Evolutionary conservation across 805 yeast species (phyloP), one percentile per base, ranked within the genome.

Genomic region (Myxozyma neotropica): DNA sequence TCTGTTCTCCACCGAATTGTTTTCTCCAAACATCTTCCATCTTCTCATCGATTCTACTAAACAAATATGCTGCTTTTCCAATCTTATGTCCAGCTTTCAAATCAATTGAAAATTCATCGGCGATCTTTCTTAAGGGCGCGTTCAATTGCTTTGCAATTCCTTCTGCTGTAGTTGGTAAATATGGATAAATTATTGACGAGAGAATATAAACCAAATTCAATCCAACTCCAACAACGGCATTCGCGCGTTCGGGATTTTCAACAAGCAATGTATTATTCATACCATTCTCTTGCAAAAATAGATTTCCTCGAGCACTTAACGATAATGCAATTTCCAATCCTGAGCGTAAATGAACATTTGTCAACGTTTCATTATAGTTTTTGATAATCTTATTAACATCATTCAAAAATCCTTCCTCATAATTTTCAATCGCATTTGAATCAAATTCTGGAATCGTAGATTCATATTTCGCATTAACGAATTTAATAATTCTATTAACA

Each of bases 321-420:
- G 88, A 80, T 97, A 94, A 91, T 62, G 96, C 96, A 39, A 85
- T 74, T 74, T 92, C 98, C 64, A 93, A 80, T 73, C 97, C 98
- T 71, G 85, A 87, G 75, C 97, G 87, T 70, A 90, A 82, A 71
- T 83, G 89, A 49, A 85, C 88, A 36, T 80, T 80, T 73, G 89
- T 96, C 88, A 92, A 81, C 67, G 84, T 86, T 17, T 79, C 78
- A 64, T 83, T 80, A 77, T 91, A 94, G 44, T 77, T 77, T 33
- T 73, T 70, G 67, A 94, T 75, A 52, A 90, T 77, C 1, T 71
- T 71, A 72, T 89, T 83, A 61, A 92, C 76, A 61, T 90, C 96
- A 24, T 71, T 63, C 42, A 78, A 76, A 51, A 79, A 69, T 35
- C 54, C 55, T 43, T 78, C 75, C 38, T 74, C 72, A 7, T 73